A percentile compares a stretch with the other conserved stretches of the same genome.
phyloP scores from a whole-genome alignment of 345 rosid species.

The Microcos paniculata region DNA sequence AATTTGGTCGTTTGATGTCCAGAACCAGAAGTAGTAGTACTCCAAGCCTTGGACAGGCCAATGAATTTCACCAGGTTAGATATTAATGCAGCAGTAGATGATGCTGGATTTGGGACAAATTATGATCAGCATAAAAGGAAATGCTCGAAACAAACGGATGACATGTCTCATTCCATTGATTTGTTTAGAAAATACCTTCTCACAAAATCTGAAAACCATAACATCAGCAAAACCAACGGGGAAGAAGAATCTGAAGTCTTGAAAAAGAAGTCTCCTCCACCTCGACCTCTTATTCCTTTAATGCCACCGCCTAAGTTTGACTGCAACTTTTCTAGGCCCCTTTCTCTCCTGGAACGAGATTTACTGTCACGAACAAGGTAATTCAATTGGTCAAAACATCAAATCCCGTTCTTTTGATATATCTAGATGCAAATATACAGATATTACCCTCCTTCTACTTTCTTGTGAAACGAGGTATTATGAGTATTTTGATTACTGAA shows the following conservation, averaged over 20 bases:
- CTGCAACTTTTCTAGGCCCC: background rate
- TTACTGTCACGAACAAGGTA: constrained; percentile 1
- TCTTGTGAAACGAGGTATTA: too few species aligned
- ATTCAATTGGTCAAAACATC: too few species aligned
- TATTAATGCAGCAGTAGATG: background rate
- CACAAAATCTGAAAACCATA: background rate
- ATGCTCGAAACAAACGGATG: background rate
- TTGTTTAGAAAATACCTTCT: constrained; percentile 14
- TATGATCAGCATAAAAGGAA: background rate
- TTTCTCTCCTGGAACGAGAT: background rate
- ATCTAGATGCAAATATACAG: too few species aligned
- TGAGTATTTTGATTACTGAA: too few species aligned
- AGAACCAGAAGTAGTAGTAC: too few species aligned
- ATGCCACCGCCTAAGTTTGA: background rate
- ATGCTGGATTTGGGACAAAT: background rate
- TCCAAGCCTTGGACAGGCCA: background rate
- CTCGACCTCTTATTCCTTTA: constrained; percentile 9
- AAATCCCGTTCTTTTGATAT: too few species aligned
- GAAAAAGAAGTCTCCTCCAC: background rate
- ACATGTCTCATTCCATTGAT: constrained; percentile 4
- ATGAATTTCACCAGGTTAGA: background rate
- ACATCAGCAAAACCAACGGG: background rate
- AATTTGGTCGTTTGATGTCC: background rate
- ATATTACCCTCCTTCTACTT: background rate
- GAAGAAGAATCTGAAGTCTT: background rate